Evolutionary conservation across 2,329 filamentous ascomycete species (phyloP).

Genomic region (Colletotrichum melonis): DNA sequence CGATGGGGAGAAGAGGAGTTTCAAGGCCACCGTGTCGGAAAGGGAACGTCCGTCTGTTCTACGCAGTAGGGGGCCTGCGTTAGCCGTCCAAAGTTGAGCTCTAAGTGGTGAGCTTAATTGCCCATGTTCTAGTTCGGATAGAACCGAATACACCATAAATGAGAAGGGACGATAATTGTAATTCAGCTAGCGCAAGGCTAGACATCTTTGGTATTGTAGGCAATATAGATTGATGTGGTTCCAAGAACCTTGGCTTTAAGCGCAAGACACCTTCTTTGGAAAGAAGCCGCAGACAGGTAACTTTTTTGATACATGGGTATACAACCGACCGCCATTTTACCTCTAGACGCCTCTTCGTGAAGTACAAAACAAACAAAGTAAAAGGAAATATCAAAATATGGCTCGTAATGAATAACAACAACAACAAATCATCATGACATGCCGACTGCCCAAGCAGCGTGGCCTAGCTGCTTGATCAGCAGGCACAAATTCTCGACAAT

Average conservation of each 20-base stretch:
- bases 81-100: background rate
- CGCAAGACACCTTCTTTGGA: background rate
- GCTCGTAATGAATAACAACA: background rate
- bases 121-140: too few species aligned
- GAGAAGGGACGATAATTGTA: background rate
- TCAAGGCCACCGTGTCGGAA: background rate
- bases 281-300: conserved; percentile 16
- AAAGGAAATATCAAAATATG: background rate
- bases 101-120: background rate
- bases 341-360: conserved; percentile 16
- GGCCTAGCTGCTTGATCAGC: conserved; percentile 70
- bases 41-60: background rate
- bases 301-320: conserved; percentile 31
- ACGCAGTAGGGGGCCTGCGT: background rate
- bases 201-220: background rate
- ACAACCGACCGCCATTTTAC: conserved; percentile 3
- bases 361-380: background rate
- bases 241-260: background rate
- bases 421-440: conserved; percentile 36
- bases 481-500: conserved; percentile 76
- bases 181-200: background rate
- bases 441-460: conserved; percentile 56
- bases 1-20: background rate
- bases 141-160: background rate
- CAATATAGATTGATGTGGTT: conserved; percentile 11